Base-by-base conservation (phyloP, 2,329 filamentous ascomycete species). In the Mycosphaerella sp. region DNA sequence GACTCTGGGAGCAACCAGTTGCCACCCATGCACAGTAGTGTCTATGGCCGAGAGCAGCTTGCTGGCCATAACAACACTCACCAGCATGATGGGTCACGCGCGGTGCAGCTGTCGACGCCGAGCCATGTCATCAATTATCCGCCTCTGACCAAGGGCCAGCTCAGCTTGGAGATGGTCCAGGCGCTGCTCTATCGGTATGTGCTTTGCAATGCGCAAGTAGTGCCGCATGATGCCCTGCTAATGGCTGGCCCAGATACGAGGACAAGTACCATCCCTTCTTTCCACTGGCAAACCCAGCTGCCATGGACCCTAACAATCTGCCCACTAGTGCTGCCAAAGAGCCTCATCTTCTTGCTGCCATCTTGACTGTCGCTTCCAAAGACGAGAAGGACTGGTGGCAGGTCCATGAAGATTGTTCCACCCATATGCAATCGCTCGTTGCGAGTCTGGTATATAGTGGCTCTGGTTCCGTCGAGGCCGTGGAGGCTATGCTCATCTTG, bases 191-290 rank as follows among this genome's bases (percentile, higher is more conserved):
- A 56, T 28, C 58, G 64, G 42, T 60, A 44, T 41, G 58, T 34
- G 9, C 34, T 13, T 25, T 34, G 14, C 21, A 9, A 6, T 17
- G 21, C 2, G 13, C 12, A 9, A 13, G 8, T 6, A 3, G 13
- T 27, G 10, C 12, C 2, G n/a, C n/a, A 7, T 25, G 5, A 25
- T 6, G 7, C 21, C 21, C n/a, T 32, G 28, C 37, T 50, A 40
- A 54, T 21, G 2, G 30, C 14, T 8, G 1, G 6, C 34, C 8
- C 14, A 60, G 58, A 14, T 67, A 64, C 49, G 60, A 63, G 47
- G 57, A 63, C 27, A 63, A 64, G 39, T 67, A 66, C 45, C 63
- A 67, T 49, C 63, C 61, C 3, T 67, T 64, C 61, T 67, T 65
- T 49, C 62, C 65, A 2, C 36, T 67, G 13, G 63, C 61, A 14